Evolutionary conservation across 495 filamentous ascomycete species (phyloP), one percentile per base, ranked within the genome.

Genomic region (Echria macrotheca): DNA sequence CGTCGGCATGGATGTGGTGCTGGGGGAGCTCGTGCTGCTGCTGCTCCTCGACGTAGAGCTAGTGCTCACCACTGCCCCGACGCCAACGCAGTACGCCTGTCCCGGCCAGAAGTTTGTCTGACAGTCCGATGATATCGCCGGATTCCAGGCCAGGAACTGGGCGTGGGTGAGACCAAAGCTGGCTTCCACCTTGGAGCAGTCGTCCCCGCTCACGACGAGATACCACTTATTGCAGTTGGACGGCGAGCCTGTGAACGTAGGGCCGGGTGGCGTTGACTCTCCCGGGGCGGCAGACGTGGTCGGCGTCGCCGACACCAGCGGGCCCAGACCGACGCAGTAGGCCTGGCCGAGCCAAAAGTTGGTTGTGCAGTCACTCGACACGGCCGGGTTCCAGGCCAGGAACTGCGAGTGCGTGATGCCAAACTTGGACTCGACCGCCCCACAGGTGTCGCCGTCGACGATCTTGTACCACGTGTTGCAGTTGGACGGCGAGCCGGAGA

Each of bases 91-190:
- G 35, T 49, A 49, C 5, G 23, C 18, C 22, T 33, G 18, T 5
- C 24, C 47, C 23, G 23, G 12, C 47, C 47, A 49, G 11, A 49
- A 50, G 39, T 44, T 50, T 26, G 17, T 40, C n/a, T 22, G 36
- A 35, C 56, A 61, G 22, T 50, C 52, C 1, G 2, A 3, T 1
- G 26, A 17, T 8, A 61, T 49, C 7, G 56, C 56, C 7, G 58
- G 58, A 36, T 61, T 61, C 57, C 54, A 57, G 10, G 28, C 43
- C 24, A 38, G 37, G 53, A 62, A 62, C 47, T 62, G 48, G 25
- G 31, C 33, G 7, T 25, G 10, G 8, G 57, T 50, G 12, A 62
- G 37, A 33, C 19, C 18, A 28, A 17, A 56, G 2, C 3, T n/a
- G 6, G 12, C 23, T 23, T 44, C 44, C 19, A 60, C 31, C 15